Base-by-base conservation (phyloP, 495 filamentous ascomycete genomes). In the Penicillium lagena region DNA sequence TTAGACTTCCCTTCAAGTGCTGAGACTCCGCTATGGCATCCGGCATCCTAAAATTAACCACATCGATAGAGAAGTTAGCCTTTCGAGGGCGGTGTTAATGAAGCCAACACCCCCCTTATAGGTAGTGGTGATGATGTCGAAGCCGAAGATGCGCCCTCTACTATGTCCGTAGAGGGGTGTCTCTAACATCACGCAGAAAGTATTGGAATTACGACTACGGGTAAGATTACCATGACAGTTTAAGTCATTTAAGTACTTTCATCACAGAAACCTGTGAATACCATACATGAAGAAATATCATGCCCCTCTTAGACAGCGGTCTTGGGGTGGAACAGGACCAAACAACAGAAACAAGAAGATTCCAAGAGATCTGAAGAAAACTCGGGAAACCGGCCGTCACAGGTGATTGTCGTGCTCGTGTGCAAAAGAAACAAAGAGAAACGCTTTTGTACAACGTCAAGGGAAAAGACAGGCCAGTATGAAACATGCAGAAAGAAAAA, bases 371-470 rank as follows among this genome's bases (percentile, higher is more conserved):
- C 38, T 43, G 48, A 38, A 42, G 32, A 29, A 54, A 32, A 44
- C 22, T 22, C 39, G 55, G 37, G 42, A 39, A 34, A 38, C 37
- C 56, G 48, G 37, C 46, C 42, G 37, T 49, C 31, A 56, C 54
- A 55, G 39, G 40, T 35, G 34, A 37, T 41, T 41, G 38, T 46
- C 36, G 44, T 48, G 45, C 37, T 56, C 38, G 33, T 35, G 46
- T 37, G 42, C 38, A 45, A 17, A 32, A 13, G 30, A 35, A 35
- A 56, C 30, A 22, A 22, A 22, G 22, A 45, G 39, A 49, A 54
- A 60, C 45, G 64, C 60, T 69, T 69, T 69, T 67, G 59, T 71
- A 71, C 64, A 69, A 60, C 50, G 47, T 46, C 34, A 35, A 35
- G 37, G 36, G 38, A 49, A 29, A 41, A 48, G 39, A 29, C 29